phyloP scores from a whole-genome alignment of 1,284 basidiomycete species.

The Flammula alnicola region DNA sequence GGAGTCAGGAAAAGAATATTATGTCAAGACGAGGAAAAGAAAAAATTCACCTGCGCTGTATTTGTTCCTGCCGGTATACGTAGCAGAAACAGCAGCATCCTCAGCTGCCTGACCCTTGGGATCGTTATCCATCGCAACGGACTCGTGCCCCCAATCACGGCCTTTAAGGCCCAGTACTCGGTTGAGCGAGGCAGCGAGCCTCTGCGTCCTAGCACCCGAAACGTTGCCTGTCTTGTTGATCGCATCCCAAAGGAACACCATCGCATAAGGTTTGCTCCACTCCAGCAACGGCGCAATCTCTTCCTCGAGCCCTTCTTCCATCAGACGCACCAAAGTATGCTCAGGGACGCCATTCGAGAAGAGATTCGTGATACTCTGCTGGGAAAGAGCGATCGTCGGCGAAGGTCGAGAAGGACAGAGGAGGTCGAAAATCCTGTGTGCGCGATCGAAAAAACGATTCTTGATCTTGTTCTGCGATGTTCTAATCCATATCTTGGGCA shows the following conservation, averaged over 20 bases:
- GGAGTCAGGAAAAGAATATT: constrained; percentile 1
- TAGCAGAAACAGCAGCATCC: constrained; percentile 23
- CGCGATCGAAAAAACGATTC: constrained; percentile 40
- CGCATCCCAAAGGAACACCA: constrained; percentile 52
- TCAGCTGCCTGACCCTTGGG: constrained; percentile 25
- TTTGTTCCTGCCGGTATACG: constrained; percentile 37
- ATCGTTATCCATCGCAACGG: constrained; percentile 24
- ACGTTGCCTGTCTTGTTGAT: constrained; percentile 54
- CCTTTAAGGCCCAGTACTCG: constrained; percentile 59
- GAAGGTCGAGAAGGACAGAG: constrained; percentile 43
- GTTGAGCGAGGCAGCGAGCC: constrained; percentile 48
- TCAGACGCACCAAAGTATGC: constrained; percentile 47
- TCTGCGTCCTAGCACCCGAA: constrained; percentile 45
- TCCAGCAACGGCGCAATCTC: constrained; percentile 54
- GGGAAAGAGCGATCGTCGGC: constrained; percentile 47
- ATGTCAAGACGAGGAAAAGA: background rate
- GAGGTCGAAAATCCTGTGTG: constrained; percentile 62
- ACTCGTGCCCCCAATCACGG: constrained; percentile 39
- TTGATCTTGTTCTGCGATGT: constrained; percentile 69
- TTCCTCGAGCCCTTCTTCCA: constrained; percentile 53
- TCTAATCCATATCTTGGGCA: constrained; percentile 70
- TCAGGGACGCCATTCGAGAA: constrained; percentile 58
- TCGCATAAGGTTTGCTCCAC: constrained; percentile 53
- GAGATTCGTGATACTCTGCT: constrained; percentile 66
- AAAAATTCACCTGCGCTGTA: constrained; percentile 36